Percentiles rank a stretch among this genome's conserved stretches.
Conservation (phyloP, 495 filamentous ascomycete genomes). For the Neurospora sp. region DNA sequence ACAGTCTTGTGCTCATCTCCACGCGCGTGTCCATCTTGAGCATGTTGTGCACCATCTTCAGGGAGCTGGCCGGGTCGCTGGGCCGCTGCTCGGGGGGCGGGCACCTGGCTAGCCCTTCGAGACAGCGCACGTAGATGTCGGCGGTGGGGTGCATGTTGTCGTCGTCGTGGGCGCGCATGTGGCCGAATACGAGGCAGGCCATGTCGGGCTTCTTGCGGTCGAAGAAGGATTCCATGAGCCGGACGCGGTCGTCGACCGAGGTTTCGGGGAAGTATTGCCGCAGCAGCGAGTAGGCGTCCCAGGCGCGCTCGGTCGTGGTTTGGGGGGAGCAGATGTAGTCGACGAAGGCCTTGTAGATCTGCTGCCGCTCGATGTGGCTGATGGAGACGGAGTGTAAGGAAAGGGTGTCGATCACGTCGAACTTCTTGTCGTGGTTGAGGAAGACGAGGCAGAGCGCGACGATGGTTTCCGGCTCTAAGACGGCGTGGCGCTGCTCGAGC, state of each 20-base stretch:
- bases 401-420: constrained; percentile 69
- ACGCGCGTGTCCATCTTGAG: constrained; percentile 78
- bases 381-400: constrained; percentile 54
- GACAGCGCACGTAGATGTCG: constrained; percentile 65
- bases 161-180: constrained; percentile 66
- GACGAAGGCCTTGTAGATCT: constrained; percentile 53
- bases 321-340: constrained; percentile 48
- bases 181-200: constrained; percentile 74
- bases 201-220: constrained; percentile 64
- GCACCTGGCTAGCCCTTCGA: constrained; percentile 61
- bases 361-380: constrained; percentile 50
- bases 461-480: constrained; percentile 61
- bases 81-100: constrained; percentile 41
- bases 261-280: constrained; percentile 72
- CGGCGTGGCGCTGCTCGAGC: constrained; percentile 58
- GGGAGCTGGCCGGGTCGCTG: constrained; percentile 17
- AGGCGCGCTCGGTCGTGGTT: constrained; percentile 52
- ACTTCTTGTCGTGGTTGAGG: constrained; percentile 59
- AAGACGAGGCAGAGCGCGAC: constrained; percentile 59
- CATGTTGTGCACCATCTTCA: constrained; percentile 77
- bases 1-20: constrained; percentile 62
- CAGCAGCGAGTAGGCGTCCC: constrained; percentile 75
- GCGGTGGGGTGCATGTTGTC: constrained; percentile 48
- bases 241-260: constrained; percentile 45
- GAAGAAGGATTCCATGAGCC: constrained; percentile 80